Base-by-base conservation (phyloP, 805 yeast genomes). In the Babjeviella inositovora region DNA sequence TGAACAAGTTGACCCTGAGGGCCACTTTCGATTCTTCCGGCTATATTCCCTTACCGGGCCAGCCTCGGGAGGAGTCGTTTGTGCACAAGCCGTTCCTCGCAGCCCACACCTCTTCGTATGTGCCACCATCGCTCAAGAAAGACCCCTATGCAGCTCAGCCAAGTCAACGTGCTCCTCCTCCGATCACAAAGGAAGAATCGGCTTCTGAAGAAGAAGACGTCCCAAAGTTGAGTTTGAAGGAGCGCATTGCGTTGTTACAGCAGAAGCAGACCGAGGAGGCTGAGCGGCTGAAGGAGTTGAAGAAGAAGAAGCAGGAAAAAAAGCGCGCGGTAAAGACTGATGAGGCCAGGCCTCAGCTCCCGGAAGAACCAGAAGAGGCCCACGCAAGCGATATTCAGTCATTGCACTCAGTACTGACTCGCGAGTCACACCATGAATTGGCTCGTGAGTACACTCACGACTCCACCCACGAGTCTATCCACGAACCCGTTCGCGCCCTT, bases 181-280 rank as follows among this genome's bases (percentile, higher is more conserved):
- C 14, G 37, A 29, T 22, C 32, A 35, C 5, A 25, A 36, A 23
- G 25, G 30, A 23, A n/a, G 13, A 11, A 14, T 24, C 30, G 7
- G 21, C 31, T 9, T 31, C 27, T 11, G 52, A 57, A 27, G 67
- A 64, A 28, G 66, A 57, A 14, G 74, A 61, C 15, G 66, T 61
- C 16, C 94, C 94, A 6, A 71, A 77, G 34, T 48, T 84, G 53
- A 74, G 92, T 27, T 54, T 87, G 36, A 76, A 76, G 41, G 96
- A 90, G 35, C 63, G 97, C 33, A 82, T 87, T 41, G 81, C 82
- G 5, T 38, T 80, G 38, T 55, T 87, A 23, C 93, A 85, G 43
- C 67, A 80, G 38, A 70, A 72, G 28, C 94, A 81, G 40, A 67
- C 65, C 28, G 77, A 76, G 38, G 92, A 81, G 35, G 79, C 74